These are phyloP conservation scores for Moringa oleifera DNA, from an alignment of 345 rosid species.

Conservation along the genomic window DNA sequence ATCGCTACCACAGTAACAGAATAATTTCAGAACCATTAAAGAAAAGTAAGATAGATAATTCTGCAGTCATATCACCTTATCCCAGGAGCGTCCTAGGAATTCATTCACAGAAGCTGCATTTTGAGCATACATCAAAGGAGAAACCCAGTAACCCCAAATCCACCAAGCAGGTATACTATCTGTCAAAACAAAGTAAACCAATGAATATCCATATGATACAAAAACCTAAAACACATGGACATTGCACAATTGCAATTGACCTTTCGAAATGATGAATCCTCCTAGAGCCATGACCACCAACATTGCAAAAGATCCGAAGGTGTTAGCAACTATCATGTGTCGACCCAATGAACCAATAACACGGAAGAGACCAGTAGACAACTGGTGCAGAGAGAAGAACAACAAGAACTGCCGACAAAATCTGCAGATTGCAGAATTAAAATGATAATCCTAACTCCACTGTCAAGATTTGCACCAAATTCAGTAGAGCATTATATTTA, in stretches of 20 bases:
- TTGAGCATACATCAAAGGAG: constrained; percentile 95
- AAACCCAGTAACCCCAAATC: constrained; percentile 99
- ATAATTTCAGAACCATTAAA: background rate
- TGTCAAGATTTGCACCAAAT: constrained; percentile 5
- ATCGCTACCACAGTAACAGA: background rate
- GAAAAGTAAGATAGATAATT: constrained; percentile 6
- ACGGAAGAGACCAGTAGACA: constrained; percentile 91
- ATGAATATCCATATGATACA: constrained; percentile 13
- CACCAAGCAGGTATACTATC: constrained; percentile 92
- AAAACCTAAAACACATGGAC: background rate
- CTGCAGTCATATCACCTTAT: constrained; percentile 47
- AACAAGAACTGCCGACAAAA: constrained; percentile 76
- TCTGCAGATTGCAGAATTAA: constrained; percentile 45
- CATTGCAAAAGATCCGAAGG: constrained; percentile 98
- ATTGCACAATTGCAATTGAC: constrained; percentile 27
- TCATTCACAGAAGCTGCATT: constrained; percentile 97
- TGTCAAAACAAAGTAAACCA: constrained; percentile 32
- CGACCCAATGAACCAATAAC: constrained; percentile 96
- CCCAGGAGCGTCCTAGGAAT: constrained; percentile 88
- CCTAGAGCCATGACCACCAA: constrained; percentile 96
- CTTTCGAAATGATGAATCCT: constrained; percentile 90
- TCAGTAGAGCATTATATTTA: constrained; percentile 22
- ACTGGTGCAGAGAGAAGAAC: constrained; percentile 87
- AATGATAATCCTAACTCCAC: constrained; percentile 13
- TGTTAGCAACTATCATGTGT: constrained; percentile 93